These are phyloP conservation scores for Bipolaris bicolor DNA, from an alignment of 2,329 filamentous ascomycete species.

Conservation along the genomic window DNA sequence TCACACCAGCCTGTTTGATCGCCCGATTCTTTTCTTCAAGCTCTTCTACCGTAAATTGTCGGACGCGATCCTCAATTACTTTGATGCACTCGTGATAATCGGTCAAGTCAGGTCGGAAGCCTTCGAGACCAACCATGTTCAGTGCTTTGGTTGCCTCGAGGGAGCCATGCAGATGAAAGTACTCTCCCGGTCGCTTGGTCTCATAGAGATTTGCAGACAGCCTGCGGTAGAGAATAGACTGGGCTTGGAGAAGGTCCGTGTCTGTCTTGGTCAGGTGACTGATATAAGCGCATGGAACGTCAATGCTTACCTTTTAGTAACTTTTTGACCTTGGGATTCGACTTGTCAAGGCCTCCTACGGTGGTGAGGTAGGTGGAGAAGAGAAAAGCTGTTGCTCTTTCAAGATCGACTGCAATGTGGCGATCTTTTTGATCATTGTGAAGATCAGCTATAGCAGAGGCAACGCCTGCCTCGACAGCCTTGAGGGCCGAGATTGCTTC, in stretches of 20 bases:
- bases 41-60: constrained; percentile 47
- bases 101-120: constrained; percentile 65
- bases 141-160: constrained; percentile 73
- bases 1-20: constrained; percentile 52
- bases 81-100: constrained; percentile 51
- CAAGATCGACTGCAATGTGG: constrained; percentile 60
- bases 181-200: constrained; percentile 69
- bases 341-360: constrained; percentile 58
- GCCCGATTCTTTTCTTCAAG: constrained; percentile 52
- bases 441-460: constrained; percentile 64
- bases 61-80: constrained; percentile 52
- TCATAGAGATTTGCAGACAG: constrained; percentile 75
- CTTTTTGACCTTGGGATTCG: constrained; percentile 53
- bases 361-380: constrained; percentile 65
- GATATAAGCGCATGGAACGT: not conserved
- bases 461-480: constrained; percentile 65
- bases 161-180: constrained; percentile 78
- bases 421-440: constrained; percentile 53
- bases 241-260: constrained; percentile 72
- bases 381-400: constrained; percentile 61
- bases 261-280: constrained; percentile 55
- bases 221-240: constrained; percentile 73
- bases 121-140: constrained; percentile 71
- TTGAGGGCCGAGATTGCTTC: constrained; percentile 63
- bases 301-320: constrained; percentile 50